Percentiles rank a stretch among this genome's conserved stretches.
Evolutionary conservation across 2,329 filamentous ascomycete species (phyloP).

Genomic region (Paraphoma chrysanthemicola): DNA sequence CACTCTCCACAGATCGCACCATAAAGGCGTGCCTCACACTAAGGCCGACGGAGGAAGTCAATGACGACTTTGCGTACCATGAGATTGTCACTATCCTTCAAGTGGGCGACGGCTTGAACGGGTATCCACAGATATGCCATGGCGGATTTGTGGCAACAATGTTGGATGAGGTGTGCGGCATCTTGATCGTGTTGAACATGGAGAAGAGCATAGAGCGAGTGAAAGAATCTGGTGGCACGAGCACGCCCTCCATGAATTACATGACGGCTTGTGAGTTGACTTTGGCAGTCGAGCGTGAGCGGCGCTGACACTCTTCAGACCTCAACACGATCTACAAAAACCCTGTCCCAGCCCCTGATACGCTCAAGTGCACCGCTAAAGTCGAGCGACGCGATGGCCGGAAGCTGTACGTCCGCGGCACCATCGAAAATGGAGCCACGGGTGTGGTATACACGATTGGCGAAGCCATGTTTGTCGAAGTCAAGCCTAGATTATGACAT

Average conservation of each 20-base stretch:
- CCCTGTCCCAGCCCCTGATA: slow-evolving; percentile 60
- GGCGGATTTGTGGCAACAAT: slow-evolving; percentile 65
- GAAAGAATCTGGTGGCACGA: slow-evolving; percentile 5
- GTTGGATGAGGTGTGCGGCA: slow-evolving; percentile 66
- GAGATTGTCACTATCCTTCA: slow-evolving; percentile 50
- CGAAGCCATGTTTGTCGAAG: slow-evolving; percentile 60
- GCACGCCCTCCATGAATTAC: slow-evolving; percentile 16
- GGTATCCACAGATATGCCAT: slow-evolving; percentile 61
- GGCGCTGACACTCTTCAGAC: slow-evolving; percentile 39
- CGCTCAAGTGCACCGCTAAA: slow-evolving; percentile 56
- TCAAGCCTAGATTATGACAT: slow-evolving; percentile 34
- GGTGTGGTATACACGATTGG: slow-evolving; percentile 58
- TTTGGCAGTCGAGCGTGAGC: background rate
- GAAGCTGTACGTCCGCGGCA: slow-evolving; percentile 60
- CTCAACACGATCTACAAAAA: slow-evolving; percentile 63
- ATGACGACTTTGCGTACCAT: slow-evolving; percentile 30
- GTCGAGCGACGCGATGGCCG: slow-evolving; percentile 58
- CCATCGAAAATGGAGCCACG: slow-evolving; percentile 56
- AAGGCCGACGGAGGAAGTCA: slow-evolving; percentile 22
- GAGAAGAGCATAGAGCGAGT: slow-evolving; percentile 24
- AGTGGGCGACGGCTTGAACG: slow-evolving; percentile 62
- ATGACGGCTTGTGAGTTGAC: slow-evolving; percentile 45
- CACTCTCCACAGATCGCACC: slow-evolving; percentile 59
- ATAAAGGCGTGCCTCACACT: slow-evolving; percentile 48
- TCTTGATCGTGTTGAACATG: slow-evolving; percentile 55